A percentile compares a stretch with the other conserved stretches of the same genome.
Evolutionary conservation across 192 early-diverging fungal species (phyloP).

Genomic region (Polychytrium aggregatum): DNA sequence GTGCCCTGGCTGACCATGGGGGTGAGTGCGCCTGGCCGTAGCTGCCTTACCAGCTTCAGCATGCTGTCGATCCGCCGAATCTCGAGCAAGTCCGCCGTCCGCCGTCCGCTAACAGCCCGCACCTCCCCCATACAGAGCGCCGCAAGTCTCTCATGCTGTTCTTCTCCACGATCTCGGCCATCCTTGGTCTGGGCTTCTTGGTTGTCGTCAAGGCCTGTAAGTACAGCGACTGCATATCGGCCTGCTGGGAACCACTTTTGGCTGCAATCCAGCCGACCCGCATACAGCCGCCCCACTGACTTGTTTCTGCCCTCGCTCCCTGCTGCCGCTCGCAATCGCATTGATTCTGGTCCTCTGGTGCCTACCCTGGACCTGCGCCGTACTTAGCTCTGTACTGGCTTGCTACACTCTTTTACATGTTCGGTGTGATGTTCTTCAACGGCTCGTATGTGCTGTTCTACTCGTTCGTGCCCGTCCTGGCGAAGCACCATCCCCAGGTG

Average conservation of each 20-base stretch:
- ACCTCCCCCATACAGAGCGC: slow-evolving; percentile 1
- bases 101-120: background rate
- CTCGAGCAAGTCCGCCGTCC: no score
- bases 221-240: no score
- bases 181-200: slow-evolving; percentile 2
- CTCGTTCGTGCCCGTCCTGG: slow-evolving; percentile 6
- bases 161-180: slow-evolving; percentile 8
- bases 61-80: no score
- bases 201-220: background rate
- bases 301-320: no score
- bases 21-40: background rate
- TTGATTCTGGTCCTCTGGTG: no score
- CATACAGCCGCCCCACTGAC: no score
- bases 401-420: slow-evolving; percentile 2
- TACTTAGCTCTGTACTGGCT: background rate
- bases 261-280: slow-evolving; percentile 3
- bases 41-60: no score
- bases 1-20: slow-evolving; percentile 28
- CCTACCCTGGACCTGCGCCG: no score
- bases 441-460: slow-evolving; percentile 12
- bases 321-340: no score
- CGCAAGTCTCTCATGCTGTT: slow-evolving; percentile 12
- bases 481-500: slow-evolving; percentile 7
- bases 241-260: background rate
- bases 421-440: background rate